Evolutionary conservation across 202 grass and related monocot species (phyloP), one percentile per base, ranked within the genome.

Genomic region (Brachypodium distachyon): DNA sequence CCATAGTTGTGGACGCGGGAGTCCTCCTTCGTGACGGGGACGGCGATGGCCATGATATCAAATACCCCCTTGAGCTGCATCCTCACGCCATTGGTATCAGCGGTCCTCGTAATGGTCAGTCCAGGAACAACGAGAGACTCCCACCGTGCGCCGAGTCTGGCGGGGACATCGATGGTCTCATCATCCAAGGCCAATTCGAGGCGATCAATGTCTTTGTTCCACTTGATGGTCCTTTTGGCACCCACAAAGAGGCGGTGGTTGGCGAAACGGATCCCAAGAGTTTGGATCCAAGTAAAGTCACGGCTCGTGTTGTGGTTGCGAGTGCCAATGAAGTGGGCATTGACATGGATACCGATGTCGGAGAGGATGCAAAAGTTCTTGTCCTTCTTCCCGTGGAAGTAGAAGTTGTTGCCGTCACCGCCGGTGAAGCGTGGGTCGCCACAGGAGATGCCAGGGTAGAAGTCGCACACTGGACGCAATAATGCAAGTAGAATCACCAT

Each of bases 391-490:
- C 93, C 90, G 70, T 97, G 93, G 86, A 97, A 97, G 80, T 93
- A 97, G 85, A 97, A 97, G 90, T 76, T 82, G 81, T 87, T 90
- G 70, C 90, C 90, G 48, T 97, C 94, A 13, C 83, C 90, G n/a
- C 90, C 93, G 43, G 83, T 89, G 78, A 97, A 93, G 12, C 88
- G 90, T 0, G 93, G 93, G 25, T 97, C 93, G 1, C 86, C 81
- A 37, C 94, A 93, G 3, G 73, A 77, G 9, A 55, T 10, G 6
- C 83, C 88, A 0, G 92, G 88, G 56, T 84, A 81, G 63, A 77
- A 78, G 31, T 90, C 83, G 40, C 87, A 90, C 19, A 82, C 87
- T 87, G n/a, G 2, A 57, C 5, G 2, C 33, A 39, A n/a, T 51
- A 8, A 22, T n/a, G 1, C 4, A 40, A 25, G 34, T 25, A 40